Conservation (phyloP, 2,329 filamentous ascomycete genomes). For the Cercospora janseana region DNA sequence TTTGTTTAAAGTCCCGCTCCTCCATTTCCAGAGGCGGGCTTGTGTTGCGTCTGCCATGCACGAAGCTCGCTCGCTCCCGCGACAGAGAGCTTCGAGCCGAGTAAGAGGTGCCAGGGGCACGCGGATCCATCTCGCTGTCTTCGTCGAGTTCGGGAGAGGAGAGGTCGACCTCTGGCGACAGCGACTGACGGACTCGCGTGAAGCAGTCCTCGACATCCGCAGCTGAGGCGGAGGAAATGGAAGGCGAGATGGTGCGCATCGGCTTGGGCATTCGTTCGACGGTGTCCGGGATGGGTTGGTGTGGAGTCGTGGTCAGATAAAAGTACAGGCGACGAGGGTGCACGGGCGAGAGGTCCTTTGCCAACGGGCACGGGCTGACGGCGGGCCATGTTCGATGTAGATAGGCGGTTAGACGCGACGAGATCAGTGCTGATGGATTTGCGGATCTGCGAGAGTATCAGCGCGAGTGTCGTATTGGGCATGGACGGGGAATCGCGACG, state of each 20-base stretch:
- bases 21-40: slow-evolving; percentile 90
- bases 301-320: slow-evolving; percentile 84
- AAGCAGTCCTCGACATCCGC: slow-evolving; percentile 69
- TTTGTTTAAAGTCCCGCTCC: slow-evolving; percentile 95
- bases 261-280: slow-evolving; percentile 39
- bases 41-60: slow-evolving; percentile 67
- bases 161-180: slow-evolving; percentile 89
- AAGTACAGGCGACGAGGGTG: slow-evolving; percentile 96
- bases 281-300: slow-evolving; percentile 72
- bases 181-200: slow-evolving; percentile 62
- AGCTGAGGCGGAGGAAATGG: slow-evolving; percentile 70
- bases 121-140: slow-evolving; percentile 55
- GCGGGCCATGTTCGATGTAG: slow-evolving; percentile 82
- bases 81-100: slow-evolving; percentile 46
- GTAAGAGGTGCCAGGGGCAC: slow-evolving; percentile 64
- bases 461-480: not conserved
- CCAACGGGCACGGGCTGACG: slow-evolving; percentile 76
- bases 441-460: slow-evolving; percentile 65
- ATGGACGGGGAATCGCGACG: slow-evolving; percentile 40
- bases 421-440: slow-evolving; percentile 92
- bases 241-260: slow-evolving; percentile 73
- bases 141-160: slow-evolving; percentile 84
- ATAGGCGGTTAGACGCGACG: slow-evolving; percentile 84
- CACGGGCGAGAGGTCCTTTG: slow-evolving; percentile 87
- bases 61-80: slow-evolving; percentile 45